Percentiles rank a stretch among this genome's conserved stretches.
Evolutionary conservation across 192 early-diverging fungal genomes (phyloP).

Genomic region (Rhizoclosmatium globosum): DNA sequence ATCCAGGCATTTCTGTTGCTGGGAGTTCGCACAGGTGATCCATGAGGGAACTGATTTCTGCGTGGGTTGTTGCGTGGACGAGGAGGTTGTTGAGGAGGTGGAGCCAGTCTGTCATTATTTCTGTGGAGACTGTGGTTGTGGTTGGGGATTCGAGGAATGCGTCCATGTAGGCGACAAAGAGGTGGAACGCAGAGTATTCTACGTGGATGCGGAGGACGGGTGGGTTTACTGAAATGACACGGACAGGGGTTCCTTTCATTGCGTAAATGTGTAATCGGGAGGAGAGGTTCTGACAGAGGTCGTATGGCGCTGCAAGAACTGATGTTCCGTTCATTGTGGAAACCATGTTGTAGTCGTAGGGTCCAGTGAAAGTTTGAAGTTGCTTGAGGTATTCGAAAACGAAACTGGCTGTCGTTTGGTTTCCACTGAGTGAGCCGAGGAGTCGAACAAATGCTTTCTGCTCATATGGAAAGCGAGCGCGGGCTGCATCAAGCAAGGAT

Average conservation of each 20-base stretch:
- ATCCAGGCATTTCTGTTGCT: conserved; percentile 5
- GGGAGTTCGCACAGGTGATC: conserved; percentile 39
- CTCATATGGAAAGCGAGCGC: conserved; percentile 43
- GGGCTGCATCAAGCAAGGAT: conserved; percentile 49
- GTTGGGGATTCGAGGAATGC: conserved; percentile 44
- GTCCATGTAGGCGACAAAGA: conserved; percentile 50
- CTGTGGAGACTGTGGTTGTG: conserved; percentile 14
- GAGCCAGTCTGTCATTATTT: conserved; percentile 40
- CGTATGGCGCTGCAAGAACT: conserved; percentile 7
- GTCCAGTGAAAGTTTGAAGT: conserved; percentile 45
- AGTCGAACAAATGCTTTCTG: conserved; percentile 40
- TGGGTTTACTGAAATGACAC: conserved; percentile 32
- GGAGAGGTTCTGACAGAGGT: neutral
- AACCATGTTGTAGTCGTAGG: conserved; percentile 18
- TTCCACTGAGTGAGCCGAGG: conserved; percentile 36
- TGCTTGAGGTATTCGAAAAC: conserved; percentile 47
- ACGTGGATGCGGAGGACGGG: conserved; percentile 26
- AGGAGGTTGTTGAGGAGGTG: conserved; percentile 48
- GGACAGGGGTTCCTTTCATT: conserved; percentile 32
- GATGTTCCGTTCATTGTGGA: conserved; percentile 3
- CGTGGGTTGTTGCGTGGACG: conserved; percentile 38
- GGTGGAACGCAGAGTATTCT: conserved; percentile 54
- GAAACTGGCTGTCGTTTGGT: conserved; percentile 35
- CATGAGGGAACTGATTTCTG: neutral
- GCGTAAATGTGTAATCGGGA: conserved; percentile 1